Conservation (phyloP, 2,329 filamentous ascomycete genomes). For the Geosmithia morbida region DNA sequence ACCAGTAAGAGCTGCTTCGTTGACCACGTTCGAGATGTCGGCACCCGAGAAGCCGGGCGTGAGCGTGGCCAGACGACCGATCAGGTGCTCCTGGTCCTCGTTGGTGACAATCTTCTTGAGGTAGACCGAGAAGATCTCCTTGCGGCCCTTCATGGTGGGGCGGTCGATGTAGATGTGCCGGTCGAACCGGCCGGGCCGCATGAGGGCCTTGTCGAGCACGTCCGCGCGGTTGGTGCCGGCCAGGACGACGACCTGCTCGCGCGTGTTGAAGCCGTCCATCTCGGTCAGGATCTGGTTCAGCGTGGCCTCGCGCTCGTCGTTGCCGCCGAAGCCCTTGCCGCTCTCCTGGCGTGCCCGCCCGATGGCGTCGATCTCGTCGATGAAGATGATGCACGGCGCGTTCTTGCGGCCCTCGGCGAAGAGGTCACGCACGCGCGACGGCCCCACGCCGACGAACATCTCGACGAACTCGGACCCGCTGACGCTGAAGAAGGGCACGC, state of each 20-base stretch:
- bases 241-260: conserved; percentile 89
- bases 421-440: conserved; percentile 85
- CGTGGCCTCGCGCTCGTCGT: conserved; percentile 92
- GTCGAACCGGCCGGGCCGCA: conserved; percentile 94
- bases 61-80: conserved; percentile 77
- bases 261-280: conserved; percentile 98
- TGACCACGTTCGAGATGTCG: conserved; percentile 96
- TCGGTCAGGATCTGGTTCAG: conserved; percentile 97
- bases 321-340: conserved; percentile 61
- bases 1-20: conserved; percentile 95
- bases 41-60: conserved; percentile 96
- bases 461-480: conserved; percentile 98
- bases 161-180: conserved; percentile 90
- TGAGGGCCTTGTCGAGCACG: conserved; percentile 85
- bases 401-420: conserved; percentile 93
- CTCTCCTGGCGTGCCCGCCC: conserved; percentile 78
- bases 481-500: conserved; percentile 95
- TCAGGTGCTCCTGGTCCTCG: conserved; percentile 77
- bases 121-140: conserved; percentile 93
- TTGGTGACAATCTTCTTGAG: conserved; percentile 87
- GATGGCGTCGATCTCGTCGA: conserved; percentile 97
- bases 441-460: conserved; percentile 98
- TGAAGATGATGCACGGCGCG: conserved; percentile 97
- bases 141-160: conserved; percentile 91
- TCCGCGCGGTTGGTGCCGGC: conserved; percentile 95